Evolutionary conservation across 139 green algal genomes (phyloP), one percentile per base, ranked within the genome.

Genomic region (Coelastrella sp.): DNA sequence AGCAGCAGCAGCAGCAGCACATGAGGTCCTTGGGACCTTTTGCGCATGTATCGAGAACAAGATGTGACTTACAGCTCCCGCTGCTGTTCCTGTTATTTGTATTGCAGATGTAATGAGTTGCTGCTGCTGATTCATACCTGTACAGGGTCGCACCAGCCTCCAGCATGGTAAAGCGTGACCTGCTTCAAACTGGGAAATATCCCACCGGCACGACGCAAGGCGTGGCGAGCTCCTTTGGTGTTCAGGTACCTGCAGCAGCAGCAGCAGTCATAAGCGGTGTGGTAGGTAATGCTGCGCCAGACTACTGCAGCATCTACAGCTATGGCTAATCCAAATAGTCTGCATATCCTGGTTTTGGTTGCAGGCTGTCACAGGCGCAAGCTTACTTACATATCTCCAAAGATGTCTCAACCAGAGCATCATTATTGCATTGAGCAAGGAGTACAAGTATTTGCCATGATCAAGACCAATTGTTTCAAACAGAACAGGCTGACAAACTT

Each of bases 141-240:
- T 30, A 87, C 57, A 3, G 82, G 82, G 57, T 87, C 82, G 32
- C 82, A 87, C 82, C 82, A 87, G 43, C 69, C 82, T 32, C 3
- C 27, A 30, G 59, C 59, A 40, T 82, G 82, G 4, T 1, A 25
- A 11, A 87, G 71, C 6, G 38, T 64, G 27, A 87, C 69, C 7
- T 51, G 21, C 13, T 19, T 48, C 21, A 66, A 35, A 9, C 34
- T 45, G n/a, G 82, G 69, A 43, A 87, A 82, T 30, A 51, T 53
- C 17, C n/a, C 3, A 3, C 45, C 57, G 4, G 57, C 30, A 7
- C 57, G 57, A 40, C n/a, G 15, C 19, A 87, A 71, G 37, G 17
- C 27, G 3, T 7, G 11, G 4, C 45, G 43, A 2, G 71, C 69
- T n/a, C 15, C 30, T 38, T 75, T 79, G 51, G 34, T 34, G 25